phyloP scores from a whole-genome alignment of 345 rosid species.

The Reutealis trisperma region DNA sequence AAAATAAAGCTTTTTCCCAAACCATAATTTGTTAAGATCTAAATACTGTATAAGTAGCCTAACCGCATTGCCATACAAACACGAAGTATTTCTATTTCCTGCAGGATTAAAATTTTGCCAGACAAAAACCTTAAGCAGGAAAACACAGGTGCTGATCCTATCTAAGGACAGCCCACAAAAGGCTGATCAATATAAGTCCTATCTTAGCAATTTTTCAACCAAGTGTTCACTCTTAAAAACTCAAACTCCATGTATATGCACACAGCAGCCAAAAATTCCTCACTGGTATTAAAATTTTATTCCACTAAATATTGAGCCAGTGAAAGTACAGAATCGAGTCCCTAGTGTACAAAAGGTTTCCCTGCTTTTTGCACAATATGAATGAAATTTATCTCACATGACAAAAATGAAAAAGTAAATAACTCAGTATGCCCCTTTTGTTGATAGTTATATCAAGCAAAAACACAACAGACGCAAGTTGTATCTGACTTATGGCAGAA shows the following conservation, averaged over 20 bases:
- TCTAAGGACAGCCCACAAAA: neutral
- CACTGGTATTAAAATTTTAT: neutral
- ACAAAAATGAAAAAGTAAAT: neutral
- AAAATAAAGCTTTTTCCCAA: too few relatives aligned
- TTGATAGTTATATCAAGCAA: neutral
- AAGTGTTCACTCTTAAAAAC: neutral
- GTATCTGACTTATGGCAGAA: neutral
- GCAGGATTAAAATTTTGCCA: neutral
- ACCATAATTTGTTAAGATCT: too few relatives aligned
- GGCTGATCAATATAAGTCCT: neutral
- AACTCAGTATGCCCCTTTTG: neutral
- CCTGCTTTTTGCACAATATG: neutral
- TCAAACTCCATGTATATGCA: neutral
- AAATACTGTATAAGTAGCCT: too few relatives aligned
- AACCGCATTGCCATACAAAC: neutral
- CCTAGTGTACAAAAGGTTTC: neutral
- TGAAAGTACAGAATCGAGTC: neutral
- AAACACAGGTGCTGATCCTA: neutral
- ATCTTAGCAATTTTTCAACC: neutral
- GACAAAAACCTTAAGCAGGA: neutral
- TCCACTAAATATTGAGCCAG: neutral
- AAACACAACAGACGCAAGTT: neutral
- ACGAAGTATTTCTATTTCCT: neutral
- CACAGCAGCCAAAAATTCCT: neutral
- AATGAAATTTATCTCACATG: neutral